Base-by-base conservation (phyloP, 2,329 filamentous ascomycete genomes). In the Dothideomycetes sp. region DNA sequence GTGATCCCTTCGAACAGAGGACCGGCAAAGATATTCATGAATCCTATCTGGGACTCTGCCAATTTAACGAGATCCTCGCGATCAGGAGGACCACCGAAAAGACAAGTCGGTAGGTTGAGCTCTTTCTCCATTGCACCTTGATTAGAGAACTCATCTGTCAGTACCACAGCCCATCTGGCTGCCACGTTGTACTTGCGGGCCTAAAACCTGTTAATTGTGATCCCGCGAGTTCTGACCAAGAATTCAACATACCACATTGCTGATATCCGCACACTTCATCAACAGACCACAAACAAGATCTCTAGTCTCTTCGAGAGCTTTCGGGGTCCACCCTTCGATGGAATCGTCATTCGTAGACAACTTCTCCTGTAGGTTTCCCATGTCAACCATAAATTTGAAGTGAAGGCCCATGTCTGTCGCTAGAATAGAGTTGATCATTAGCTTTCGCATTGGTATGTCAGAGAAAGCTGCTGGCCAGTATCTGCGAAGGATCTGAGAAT, bases 251-350 rank as follows among this genome's bases (percentile, higher is more conserved):
- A 89, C 84, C 60, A 96, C 91, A 59, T 98, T 98, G 65, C 89
- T 95, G 56, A 98, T 96, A 61, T 98, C 91, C 27, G 91, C 91
- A 58, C 91, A 96, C 61, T 98, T 98, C 64, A 98, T 95, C 45
- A 98, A 67, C 43, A 98, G 67, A 11, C 87, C 87, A 62, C 91
- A 96, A n/a, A 82, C 69, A 33, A 96, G 64, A 8, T 84, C 78
- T 50, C 81, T 83, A 50, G 87, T 76, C 51, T 88, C 82, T 46
- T 91, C 80, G 9, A 81, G 59, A 50, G 82, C 74, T 49, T 87
- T 82, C 4, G 75, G 76, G 45, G 80, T 82, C 87, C 86, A 95
- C 7, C 74, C 75, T 43, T 85, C 78, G 4, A 76, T 74, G 5
- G 64, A 64, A 35, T 69, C 72, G 42, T 78, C 70, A 50, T 78